Evolutionary conservation across 805 yeast genomes (phyloP), one percentile per base, ranked within the genome.

Genomic region (Maudiozyma saulgeensis): DNA sequence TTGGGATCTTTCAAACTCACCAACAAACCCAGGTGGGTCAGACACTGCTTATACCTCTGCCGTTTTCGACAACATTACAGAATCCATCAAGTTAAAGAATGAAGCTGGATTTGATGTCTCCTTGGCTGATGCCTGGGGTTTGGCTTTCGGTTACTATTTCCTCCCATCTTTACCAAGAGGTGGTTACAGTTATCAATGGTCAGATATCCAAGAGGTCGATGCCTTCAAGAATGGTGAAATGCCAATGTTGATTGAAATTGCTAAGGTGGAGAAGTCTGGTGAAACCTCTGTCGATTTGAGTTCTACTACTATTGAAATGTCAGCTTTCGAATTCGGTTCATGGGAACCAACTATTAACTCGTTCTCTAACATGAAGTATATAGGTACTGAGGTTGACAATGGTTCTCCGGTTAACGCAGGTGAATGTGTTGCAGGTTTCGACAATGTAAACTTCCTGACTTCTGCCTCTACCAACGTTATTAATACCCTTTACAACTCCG

Each of bases 381-480:
- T 86, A 43, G 96, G 96, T 8, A 74, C 95, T 1, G 64, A 74
- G 21, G 75, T 83, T 39, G 58, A 71, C 25, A 72, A 79, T 52
- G 96, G 96, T 38, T 53, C 61, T 25, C 82, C 87, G 7, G 58
- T 59, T 4, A 57, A 62, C n/a, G 65, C 64, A 37, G 67, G 68
- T 13, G 60, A 63, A 8, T 88, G 96, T 67, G 67, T 78, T 51
- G 75, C 69, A 2, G 90, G 91, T 2, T 81, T 76, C 51, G 96
- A 88, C 64, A 87, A 87, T 58, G 82, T 86, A 7, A 93, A 96
- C 5, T 89, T 79, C 61, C 68, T 86, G 31, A 70, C 87, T 67
- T 96, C 95, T 32, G 82, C 96, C 5, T 86, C 96, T 2, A 84
- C 95, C 2, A 74, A 90, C 0, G 67, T 87, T 44, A 87, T 88